phyloP scores from a whole-genome alignment of 495 filamentous ascomycete genomes.

The Penicillium turbatum region DNA sequence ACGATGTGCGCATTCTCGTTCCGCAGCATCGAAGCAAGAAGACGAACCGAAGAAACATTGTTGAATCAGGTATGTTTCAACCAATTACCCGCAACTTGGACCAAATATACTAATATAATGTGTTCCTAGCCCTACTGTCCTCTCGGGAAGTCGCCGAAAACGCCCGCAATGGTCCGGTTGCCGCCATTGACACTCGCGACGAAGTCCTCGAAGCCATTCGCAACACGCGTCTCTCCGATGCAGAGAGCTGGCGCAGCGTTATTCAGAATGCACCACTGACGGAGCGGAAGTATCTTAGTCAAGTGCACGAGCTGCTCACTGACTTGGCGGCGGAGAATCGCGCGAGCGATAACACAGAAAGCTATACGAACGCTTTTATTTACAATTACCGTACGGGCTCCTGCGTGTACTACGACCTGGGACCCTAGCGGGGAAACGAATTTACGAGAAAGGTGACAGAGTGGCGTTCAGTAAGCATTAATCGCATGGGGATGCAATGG shows the following conservation, averaged over 20 bases:
- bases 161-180: slow-evolving; percentile 71
- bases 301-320: slow-evolving; percentile 74
- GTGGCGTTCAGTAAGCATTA: background rate
- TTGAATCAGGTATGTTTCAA: slow-evolving; percentile 59
- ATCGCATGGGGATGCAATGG: background rate
- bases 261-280: slow-evolving; percentile 71
- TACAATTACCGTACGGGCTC: slow-evolving; percentile 76
- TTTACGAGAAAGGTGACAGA: background rate
- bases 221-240: slow-evolving; percentile 68
- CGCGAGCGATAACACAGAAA: slow-evolving; percentile 40
- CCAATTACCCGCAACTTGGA: background rate
- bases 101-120: background rate
- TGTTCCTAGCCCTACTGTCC: slow-evolving; percentile 52
- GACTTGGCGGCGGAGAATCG: slow-evolving; percentile 53
- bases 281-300: slow-evolving; percentile 81
- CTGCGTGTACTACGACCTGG: slow-evolving; percentile 73
- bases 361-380: slow-evolving; percentile 64
- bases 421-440: slow-evolving; percentile 32
- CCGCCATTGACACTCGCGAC: slow-evolving; percentile 85
- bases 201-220: slow-evolving; percentile 76
- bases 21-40: slow-evolving; percentile 84
- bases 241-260: slow-evolving; percentile 80
- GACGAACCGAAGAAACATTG: slow-evolving; percentile 76
- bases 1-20: slow-evolving; percentile 78
- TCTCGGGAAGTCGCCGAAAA: slow-evolving; percentile 59